Evolutionary conservation across 2,329 filamentous ascomycete genomes (phyloP), one percentile per base, ranked within the genome.

Genomic region (Chaetothyriales sp.): DNA sequence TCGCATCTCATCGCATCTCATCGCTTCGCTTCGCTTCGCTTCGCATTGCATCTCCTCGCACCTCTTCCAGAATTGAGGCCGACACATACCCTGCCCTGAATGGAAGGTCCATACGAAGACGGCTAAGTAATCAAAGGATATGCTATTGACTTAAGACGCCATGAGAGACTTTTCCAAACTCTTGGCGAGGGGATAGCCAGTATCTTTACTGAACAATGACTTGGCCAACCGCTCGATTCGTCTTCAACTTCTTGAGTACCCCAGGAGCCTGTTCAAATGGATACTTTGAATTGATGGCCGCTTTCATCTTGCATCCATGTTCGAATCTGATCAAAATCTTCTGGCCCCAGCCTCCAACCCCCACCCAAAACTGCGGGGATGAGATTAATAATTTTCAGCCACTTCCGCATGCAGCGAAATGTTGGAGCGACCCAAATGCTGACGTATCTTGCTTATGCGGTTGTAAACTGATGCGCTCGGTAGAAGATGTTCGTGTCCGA

Each of bases 191-290:
- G n/a, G 3, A 25, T 6, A 3, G 22, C 22, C 22, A 3, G 22
- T 25, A 6, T 6, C 22, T 3, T 25, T 25, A 25, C 22, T 6
- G 22, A 58, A 76, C 60, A 22, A 84, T 69, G 56, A 85, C 65
- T 66, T 85, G 85, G 0, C 81, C 81, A 55, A 66, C 75, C 1
- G 75, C 70, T 33, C 74, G 70, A 0, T 75, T 74, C 0, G 68
- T 74, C 66, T 76, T 81, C 60, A 83, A 60, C 61, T 72, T 78
- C 63, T 75, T 72, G 63, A 77, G 79, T 1, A 79, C 81, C 60
- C 75, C 70, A 0, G 73, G 71, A 1, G 71, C 74, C 50, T 82
- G 72, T 40, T 78, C 76, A 60, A 79, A 78, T 9, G 71, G 66
- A 60, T 75, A 82, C 2, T 68, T 67, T 53, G 74, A 69, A 60